Evolutionary conservation across 1,139 yeast species (phyloP), one percentile per base, ranked within the genome.

Genomic region (Pichia sp.): DNA sequence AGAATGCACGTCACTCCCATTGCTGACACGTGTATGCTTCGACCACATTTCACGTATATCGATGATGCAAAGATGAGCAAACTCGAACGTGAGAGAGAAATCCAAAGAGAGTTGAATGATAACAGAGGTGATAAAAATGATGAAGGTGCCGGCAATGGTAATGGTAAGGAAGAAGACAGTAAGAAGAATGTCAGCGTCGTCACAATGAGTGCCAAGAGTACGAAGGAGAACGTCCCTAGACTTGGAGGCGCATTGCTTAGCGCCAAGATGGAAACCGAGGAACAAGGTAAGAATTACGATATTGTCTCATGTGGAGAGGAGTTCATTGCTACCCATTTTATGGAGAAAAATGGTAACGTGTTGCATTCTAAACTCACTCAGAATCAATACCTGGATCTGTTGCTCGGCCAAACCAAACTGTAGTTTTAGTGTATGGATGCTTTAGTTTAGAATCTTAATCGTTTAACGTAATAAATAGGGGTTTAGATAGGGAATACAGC

Each of bases 161-260:
- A 15, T 16, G 27, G 27, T 11, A 33, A 22, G 5, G 32, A 24
- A 13, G 34, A 27, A 10, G 22, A 21, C 7, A 29, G 42, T 34
- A 44, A 41, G 28, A 40, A 35, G 18, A 74, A 69, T 38, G 70
- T 78, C 1, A 80, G 74, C 41, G 77, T 80, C 26, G 78, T 81
- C 29, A 84, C 81, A 39, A 73, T 80, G 73, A 79, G 87, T 18
- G 94, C 87, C 2, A 81, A 82, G 48, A 67, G 79, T 20, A 67
- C 79, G 5, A 79, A 72, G 44, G 67, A 62, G 27, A 64, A 67
- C 27, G 72, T 73, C 9, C 78, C 80, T 17, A 66, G 80, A 50
- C 63, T 84, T 40, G 91, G 95, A 3, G 91, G 87, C 22, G 88
- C 96, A 0, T 67, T 88, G 36, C 66, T 73, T 42, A 84, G 85